phyloP scores from a whole-genome alignment of 345 rosid species.

The Limnanthes douglasii region DNA sequence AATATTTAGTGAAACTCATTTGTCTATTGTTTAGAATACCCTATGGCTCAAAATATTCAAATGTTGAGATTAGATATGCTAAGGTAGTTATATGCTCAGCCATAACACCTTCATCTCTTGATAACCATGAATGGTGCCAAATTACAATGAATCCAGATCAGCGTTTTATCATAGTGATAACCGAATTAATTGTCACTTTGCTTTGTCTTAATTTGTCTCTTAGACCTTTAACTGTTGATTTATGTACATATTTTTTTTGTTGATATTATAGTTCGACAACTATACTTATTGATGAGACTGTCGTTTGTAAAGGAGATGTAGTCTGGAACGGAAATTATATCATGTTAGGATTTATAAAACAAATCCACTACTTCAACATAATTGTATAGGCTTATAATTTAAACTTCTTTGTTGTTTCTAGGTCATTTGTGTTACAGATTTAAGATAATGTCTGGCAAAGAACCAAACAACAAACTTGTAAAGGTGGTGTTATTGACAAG shows the following conservation, averaged over 20 bases:
- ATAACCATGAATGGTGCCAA: constrained; percentile 71
- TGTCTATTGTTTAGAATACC: constrained; percentile 37
- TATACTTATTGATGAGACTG: constrained; percentile 46
- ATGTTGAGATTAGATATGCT: constrained; percentile 42
- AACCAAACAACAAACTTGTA: constrained; percentile 23
- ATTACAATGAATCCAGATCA: constrained; percentile 39
- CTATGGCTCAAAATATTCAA: constrained; percentile 35
- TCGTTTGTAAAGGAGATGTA: constrained; percentile 28
- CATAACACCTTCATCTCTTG: constrained; percentile 25
- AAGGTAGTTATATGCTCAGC: constrained; percentile 48
- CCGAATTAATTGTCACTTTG: no score
- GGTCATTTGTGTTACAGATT: constrained; percentile 63
- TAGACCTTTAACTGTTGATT: background rate
- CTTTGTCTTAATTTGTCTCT: no score
- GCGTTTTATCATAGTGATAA: no score
- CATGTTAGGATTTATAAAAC: constrained; percentile 4
- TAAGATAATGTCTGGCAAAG: constrained; percentile 36
- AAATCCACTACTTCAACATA: background rate
- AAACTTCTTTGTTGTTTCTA: constrained; percentile 8
- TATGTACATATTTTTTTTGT: background rate
- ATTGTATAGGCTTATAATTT: background rate
- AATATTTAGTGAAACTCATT: no score
- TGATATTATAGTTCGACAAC: constrained; percentile 28
- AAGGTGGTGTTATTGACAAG: constrained; percentile 24
- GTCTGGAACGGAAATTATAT: constrained; percentile 55